A percentile compares a stretch with the other conserved stretches of the same genome.
Evolutionary conservation across 352 stramenopile species (phyloP).

Genomic region (Pythium aphanidermatum): DNA sequence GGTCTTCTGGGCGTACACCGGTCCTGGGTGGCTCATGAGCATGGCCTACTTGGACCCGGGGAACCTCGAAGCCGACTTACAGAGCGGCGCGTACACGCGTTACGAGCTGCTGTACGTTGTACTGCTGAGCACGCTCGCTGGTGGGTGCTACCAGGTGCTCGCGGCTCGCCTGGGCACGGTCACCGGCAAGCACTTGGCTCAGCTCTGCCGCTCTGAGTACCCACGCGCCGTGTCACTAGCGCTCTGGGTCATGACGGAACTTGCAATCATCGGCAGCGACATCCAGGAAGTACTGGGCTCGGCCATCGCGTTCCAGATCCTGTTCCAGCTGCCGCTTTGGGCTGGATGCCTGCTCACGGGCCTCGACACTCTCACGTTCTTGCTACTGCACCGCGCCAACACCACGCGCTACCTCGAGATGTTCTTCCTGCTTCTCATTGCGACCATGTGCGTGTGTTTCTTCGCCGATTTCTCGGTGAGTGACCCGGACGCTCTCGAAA

Average conservation of each 20-base stretch:
- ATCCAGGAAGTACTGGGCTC: slow-evolving; percentile 80
- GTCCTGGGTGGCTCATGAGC: slow-evolving; percentile 59
- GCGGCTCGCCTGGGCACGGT: slow-evolving; percentile 82
- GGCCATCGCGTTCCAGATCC: slow-evolving; percentile 74
- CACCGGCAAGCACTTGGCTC: slow-evolving; percentile 76
- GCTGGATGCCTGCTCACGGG: slow-evolving; percentile 58
- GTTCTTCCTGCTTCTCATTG: slow-evolving; percentile 84
- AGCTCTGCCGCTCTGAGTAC: slow-evolving; percentile 70
- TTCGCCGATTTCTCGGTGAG: slow-evolving; percentile 82
- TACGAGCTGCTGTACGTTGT: slow-evolving; percentile 86
- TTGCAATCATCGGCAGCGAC: slow-evolving; percentile 86
- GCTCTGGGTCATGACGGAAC: slow-evolving; percentile 82
- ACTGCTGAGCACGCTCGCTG: slow-evolving; percentile 76
- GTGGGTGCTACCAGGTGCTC: slow-evolving; percentile 85
- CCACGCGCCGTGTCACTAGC: slow-evolving; percentile 33
- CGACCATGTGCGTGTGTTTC: slow-evolving; percentile 85
- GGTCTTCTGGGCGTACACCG: slow-evolving; percentile 48
- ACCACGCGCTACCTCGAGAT: slow-evolving; percentile 60
- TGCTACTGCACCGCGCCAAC: slow-evolving; percentile 56
- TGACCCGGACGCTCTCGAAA: slow-evolving; percentile 43
- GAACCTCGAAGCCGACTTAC: slow-evolving; percentile 91
- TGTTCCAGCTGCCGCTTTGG: slow-evolving; percentile 68
- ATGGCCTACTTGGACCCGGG: slow-evolving; percentile 90
- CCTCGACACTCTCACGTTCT: slow-evolving; percentile 87
- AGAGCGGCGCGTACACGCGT: slow-evolving; percentile 77